Conservation (phyloP, 2,329 filamentous ascomycete species). For the Pochonia chlamydosporia region DNA sequence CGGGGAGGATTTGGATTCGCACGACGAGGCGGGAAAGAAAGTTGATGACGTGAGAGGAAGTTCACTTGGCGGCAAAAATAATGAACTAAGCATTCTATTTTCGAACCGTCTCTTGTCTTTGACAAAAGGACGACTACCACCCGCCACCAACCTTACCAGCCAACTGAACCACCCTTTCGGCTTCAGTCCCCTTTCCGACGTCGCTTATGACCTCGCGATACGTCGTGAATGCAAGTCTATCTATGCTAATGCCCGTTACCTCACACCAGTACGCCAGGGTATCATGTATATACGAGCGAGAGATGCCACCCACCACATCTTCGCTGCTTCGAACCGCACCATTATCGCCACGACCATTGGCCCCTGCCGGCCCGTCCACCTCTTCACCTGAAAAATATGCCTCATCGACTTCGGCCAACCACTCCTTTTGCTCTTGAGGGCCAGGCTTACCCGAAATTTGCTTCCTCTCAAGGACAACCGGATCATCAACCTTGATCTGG, state of each 20-base stretch:
- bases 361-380: constrained; percentile 24
- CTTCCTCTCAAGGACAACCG: constrained; percentile 48
- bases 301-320: constrained; percentile 58
- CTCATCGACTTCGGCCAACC: constrained; percentile 77
- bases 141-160: constrained; percentile 89
- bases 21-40: constrained; percentile 47
- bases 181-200: constrained; percentile 74
- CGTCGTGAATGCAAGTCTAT: constrained; percentile 74
- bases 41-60: constrained; percentile 23
- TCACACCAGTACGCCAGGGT: constrained; percentile 71
- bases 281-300: constrained; percentile 58
- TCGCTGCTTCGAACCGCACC: constrained; percentile 9
- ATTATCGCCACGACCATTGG: constrained; percentile 16
- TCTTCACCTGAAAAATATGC: constrained; percentile 80
- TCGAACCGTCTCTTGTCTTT: too few species aligned
- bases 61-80: too few species aligned
- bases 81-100: too few species aligned
- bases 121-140: constrained; percentile 63
- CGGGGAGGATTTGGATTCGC: constrained; percentile 74
- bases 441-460: constrained; percentile 52
- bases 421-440: constrained; percentile 77
- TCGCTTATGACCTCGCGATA: constrained; percentile 93
- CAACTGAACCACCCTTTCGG: constrained; percentile 79
- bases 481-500: constrained; percentile 86
- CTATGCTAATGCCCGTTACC: constrained; percentile 63